A percentile compares a stretch with the other conserved stretches of the same genome.
phyloP scores from a whole-genome alignment of 2,329 filamentous ascomycete species.

The Cercospora citrullina region DNA sequence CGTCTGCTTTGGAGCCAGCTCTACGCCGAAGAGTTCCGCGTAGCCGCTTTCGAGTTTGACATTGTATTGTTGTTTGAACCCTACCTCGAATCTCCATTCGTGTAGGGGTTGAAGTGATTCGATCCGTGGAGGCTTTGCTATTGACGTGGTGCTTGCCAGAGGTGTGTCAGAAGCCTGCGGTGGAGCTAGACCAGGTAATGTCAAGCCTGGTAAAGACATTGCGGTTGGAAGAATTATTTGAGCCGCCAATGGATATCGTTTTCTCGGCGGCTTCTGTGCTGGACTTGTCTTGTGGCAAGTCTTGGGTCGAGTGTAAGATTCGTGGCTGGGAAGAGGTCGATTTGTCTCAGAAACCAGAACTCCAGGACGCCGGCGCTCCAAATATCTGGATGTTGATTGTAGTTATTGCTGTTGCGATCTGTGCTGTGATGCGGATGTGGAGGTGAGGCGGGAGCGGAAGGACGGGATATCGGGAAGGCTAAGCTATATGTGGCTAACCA shows the following conservation, averaged over 20 bases:
- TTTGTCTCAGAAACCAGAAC: background rate
- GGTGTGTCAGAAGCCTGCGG: slow-evolving; percentile 31
- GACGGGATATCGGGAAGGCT: background rate
- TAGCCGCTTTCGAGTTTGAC: slow-evolving; percentile 72
- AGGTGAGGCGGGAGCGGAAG: background rate
- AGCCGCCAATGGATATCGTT: background rate
- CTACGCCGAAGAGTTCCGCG: slow-evolving; percentile 92
- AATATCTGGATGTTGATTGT: background rate
- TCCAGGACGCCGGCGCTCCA: background rate
- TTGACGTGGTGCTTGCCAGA: slow-evolving; percentile 20
- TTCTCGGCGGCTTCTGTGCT: background rate
- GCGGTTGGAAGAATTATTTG: background rate
- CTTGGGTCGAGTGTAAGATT: background rate
- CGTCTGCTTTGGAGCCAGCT: slow-evolving; percentile 75
- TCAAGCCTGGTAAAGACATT: slow-evolving; percentile 50
- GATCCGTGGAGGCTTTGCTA: slow-evolving; percentile 34
- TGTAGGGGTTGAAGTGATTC: slow-evolving; percentile 48
- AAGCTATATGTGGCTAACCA: background rate
- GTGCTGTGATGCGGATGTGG: background rate
- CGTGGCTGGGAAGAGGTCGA: background rate
- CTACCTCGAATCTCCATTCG: slow-evolving; percentile 47
- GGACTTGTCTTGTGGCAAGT: background rate
- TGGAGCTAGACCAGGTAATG: slow-evolving; percentile 42
- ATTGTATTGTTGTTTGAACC: slow-evolving; percentile 38
- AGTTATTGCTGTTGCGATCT: background rate